Percentiles rank a stretch among this genome's conserved stretches.
Evolutionary conservation across 2,329 filamentous ascomycete species (phyloP).

Genomic region (Aspergillus ochraceus): DNA sequence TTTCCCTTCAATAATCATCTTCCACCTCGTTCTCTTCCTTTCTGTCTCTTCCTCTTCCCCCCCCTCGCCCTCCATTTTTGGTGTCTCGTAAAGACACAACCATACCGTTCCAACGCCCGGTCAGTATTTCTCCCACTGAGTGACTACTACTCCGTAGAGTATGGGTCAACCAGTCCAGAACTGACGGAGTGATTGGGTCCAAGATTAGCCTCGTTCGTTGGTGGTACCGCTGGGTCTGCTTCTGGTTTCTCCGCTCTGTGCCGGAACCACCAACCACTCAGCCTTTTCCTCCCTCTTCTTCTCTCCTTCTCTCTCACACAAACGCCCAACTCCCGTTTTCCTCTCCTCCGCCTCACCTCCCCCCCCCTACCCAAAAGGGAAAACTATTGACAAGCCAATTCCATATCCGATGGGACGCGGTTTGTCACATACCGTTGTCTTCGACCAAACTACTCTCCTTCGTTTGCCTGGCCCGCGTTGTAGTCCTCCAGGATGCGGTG

Average conservation of each 20-base stretch:
- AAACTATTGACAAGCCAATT: neutral
- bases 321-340: neutral
- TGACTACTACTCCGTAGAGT: neutral
- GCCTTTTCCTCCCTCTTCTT: neutral
- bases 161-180: neutral
- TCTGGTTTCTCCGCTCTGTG: neutral
- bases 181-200: neutral
- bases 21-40: too few species aligned
- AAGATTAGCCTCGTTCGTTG: neutral
- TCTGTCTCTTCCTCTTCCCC: neutral
- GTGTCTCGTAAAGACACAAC: too few species aligned
- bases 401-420: neutral
- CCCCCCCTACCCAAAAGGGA: neutral
- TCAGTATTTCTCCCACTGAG: neutral
- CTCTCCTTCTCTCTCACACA: neutral
- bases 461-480: constrained; percentile 26
- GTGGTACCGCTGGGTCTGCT: neutral
- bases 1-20: too few species aligned
- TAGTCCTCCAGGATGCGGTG: constrained; percentile 58
- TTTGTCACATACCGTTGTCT: neutral
- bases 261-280: neutral
- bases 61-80: too few species aligned
- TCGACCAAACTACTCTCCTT: neutral
- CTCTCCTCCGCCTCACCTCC: neutral
- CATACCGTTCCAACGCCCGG: too few species aligned